A percentile compares a stretch with the other conserved stretches of the same genome.
Conservation (phyloP, 345 rosid species). For the Eucalyptus marginata region DNA sequence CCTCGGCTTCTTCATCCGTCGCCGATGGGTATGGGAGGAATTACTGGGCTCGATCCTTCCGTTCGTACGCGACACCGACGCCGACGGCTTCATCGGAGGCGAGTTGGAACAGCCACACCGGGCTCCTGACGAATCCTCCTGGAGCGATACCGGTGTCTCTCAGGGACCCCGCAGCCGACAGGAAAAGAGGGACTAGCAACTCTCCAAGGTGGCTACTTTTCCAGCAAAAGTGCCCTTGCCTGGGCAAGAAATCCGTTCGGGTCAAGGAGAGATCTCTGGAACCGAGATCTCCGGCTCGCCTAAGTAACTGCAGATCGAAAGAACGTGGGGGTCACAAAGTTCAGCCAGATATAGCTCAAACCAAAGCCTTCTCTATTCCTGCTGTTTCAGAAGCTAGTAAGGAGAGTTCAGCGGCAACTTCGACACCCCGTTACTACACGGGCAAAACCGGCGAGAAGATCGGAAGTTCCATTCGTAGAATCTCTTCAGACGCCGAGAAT, state of each 20-base stretch:
- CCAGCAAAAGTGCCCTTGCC: slow-evolving; percentile 54
- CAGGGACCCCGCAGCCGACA: slow-evolving; percentile 2
- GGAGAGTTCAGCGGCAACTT: neutral
- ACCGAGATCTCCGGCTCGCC: slow-evolving; percentile 10
- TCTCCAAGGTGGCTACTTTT: slow-evolving; percentile 36
- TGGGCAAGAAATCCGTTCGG: slow-evolving; percentile 58
- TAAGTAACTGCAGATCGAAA: neutral
- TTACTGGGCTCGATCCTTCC: slow-evolving; percentile 22
- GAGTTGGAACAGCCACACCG: slow-evolving; percentile 43
- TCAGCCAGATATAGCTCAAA: neutral
- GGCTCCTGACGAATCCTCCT: slow-evolving; percentile 37
- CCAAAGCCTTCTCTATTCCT: neutral
- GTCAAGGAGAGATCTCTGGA: slow-evolving; percentile 35
- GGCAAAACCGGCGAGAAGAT: neutral
- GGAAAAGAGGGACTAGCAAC: slow-evolving; percentile 1
- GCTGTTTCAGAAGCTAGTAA: neutral
- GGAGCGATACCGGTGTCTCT: slow-evolving; percentile 34
- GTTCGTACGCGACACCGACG: slow-evolving; percentile 19
- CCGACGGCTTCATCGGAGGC: slow-evolving; percentile 50
- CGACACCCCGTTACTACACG: neutral
- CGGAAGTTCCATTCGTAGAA: neutral
- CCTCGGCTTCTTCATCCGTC: slow-evolving; percentile 14
- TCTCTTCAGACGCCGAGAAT: slow-evolving; percentile 7
- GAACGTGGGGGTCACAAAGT: neutral
- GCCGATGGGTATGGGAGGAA: slow-evolving; percentile 13